These are phyloP conservation scores for Zizania latifolia DNA, from an alignment of 176 grass and related monocot species.

Conservation along the genomic window DNA sequence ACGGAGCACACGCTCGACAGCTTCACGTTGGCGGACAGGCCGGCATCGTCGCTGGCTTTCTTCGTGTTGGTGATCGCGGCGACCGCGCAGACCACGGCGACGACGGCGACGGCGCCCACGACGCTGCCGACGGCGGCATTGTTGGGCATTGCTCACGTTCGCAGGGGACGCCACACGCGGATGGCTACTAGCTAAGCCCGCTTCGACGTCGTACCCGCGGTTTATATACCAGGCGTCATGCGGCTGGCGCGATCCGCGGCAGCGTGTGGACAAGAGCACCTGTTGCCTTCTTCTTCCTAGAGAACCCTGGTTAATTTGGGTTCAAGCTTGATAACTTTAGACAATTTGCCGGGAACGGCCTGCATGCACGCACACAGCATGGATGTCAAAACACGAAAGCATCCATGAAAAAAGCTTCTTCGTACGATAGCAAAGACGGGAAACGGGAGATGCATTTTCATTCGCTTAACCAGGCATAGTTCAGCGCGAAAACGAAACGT, in stretches of 20 bases:
- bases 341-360: neutral
- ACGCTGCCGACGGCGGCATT: slow-evolving; percentile 45
- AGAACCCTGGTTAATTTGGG: slow-evolving; percentile 15
- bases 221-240: neutral
- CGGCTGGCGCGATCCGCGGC: neutral
- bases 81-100: slow-evolving; percentile 61
- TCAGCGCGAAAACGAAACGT: too few relatives aligned
- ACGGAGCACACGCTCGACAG: slow-evolving; percentile 51
- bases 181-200: neutral
- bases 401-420: too few relatives aligned
- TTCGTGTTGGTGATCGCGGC: slow-evolving; percentile 39
- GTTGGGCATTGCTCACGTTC: slow-evolving; percentile 44
- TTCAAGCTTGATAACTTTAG: slow-evolving; percentile 9
- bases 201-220: neutral
- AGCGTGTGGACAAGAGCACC: slow-evolving; percentile 35
- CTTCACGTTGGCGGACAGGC: slow-evolving; percentile 32
- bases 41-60: neutral
- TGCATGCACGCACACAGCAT: too few relatives aligned
- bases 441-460: too few relatives aligned
- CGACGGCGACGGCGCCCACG: slow-evolving; percentile 48
- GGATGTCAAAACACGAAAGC: too few relatives aligned
- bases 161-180: neutral
- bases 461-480: too few relatives aligned
- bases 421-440: too few relatives aligned
- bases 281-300: neutral